Evolutionary conservation across 345 rosid genomes (phyloP).

Genomic region (Melaleuca quinquenervia): DNA sequence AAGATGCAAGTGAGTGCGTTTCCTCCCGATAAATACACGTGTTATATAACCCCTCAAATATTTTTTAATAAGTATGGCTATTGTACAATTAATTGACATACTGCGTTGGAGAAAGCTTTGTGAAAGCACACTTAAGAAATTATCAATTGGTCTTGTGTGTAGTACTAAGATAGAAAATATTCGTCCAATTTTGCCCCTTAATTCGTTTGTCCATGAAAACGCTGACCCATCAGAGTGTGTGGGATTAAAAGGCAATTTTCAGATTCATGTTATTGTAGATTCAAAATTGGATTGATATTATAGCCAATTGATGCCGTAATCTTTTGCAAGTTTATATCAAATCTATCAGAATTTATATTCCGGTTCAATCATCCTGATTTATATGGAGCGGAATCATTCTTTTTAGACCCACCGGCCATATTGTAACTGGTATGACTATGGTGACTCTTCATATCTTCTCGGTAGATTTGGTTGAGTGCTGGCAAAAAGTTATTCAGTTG

Average conservation of each 20-base stretch:
- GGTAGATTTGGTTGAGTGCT: too few species aligned
- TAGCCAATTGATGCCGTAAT: not conserved
- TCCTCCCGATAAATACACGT: not conserved
- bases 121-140: not conserved
- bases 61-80: not conserved
- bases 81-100: not conserved
- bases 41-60: not conserved
- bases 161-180: too few species aligned
- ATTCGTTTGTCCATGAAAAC: too few species aligned
- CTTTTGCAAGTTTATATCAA: not conserved
- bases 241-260: not conserved
- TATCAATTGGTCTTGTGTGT: too few species aligned
- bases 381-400: too few species aligned
- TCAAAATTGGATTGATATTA: not conserved
- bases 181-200: too few species aligned
- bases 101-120: not conserved
- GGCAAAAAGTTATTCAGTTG: too few species aligned
- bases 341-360: too few species aligned
- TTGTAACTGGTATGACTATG: too few species aligned
- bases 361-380: too few species aligned
- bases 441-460: too few species aligned
- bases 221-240: not conserved
- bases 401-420: too few species aligned
- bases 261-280: not conserved
- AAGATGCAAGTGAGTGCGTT: constrained; percentile 51